Evolutionary conservation across 2,329 filamentous ascomycete species (phyloP), one percentile per base, ranked within the genome.

Genomic region (Aspergillus texensis): DNA sequence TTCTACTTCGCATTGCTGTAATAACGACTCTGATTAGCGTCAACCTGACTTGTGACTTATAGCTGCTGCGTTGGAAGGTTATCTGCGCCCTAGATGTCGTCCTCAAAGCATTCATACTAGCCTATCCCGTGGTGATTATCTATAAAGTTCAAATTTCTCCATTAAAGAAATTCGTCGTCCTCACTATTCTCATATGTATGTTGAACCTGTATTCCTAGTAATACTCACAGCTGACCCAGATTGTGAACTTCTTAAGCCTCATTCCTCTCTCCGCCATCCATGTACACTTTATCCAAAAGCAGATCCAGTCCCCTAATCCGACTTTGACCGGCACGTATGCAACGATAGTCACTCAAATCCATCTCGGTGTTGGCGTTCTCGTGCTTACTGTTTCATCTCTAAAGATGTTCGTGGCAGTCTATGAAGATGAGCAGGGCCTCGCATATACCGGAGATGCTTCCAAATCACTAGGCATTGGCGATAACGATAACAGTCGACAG

Each of bases 321-420:
- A 76, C 77, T 3, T 72, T 83, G 5, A 62, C 72, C 30, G 77
- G 77, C 21, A 74, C 77, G 14, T 68, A 77, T 14, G 71, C 75
- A 2, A 72, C 69, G 1, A 72, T 81, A 1, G 74, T 76, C 53
- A 77, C 77, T 0, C 80, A 83, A 63, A 71, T 80, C 48, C 76
- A 83, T 62, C 66, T 82, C 11, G 73, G 74, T 59, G 79, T 80
- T 58, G 76, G 76, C 46, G 74, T 83, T 12, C 72, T 82, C 5
- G 75, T 80, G 21, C 76, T 78, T 19, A 80, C 78, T 0, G 75
- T 79, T 10, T 80, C 81, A 0, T 81, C 79, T 57, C 73, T 83
- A 21, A 78, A 80, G 48, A 79, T 81, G 3, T 83, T 83, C 60
- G 75, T 82, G 67, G 71, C 75, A 3, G 79, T 70, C 6, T 75